Percentiles rank a stretch among this genome's conserved stretches.
Conservation (phyloP, 2,329 filamentous ascomycete genomes). For the Pseudogymnoascus sp. region DNA sequence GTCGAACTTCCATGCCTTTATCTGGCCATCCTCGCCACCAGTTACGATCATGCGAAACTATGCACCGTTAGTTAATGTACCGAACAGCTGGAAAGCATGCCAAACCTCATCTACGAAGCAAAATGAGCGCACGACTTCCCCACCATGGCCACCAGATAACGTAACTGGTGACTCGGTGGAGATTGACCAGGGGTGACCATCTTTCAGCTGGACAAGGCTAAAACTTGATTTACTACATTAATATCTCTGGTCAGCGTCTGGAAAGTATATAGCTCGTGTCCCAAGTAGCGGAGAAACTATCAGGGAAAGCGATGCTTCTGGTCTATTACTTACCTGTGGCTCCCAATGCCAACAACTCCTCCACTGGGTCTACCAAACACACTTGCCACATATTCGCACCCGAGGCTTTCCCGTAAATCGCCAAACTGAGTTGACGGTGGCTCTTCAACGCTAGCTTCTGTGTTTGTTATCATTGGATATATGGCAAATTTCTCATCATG, state of each 20-base stretch:
- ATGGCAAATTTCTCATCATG: constrained; percentile 73
- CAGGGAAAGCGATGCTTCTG: constrained; percentile 14
- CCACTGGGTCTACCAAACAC: constrained; percentile 54
- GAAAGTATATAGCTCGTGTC: constrained; percentile 19
- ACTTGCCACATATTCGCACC: constrained; percentile 68
- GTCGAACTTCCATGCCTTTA: constrained; percentile 31
- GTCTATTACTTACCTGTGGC: constrained; percentile 50
- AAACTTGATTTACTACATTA: constrained; percentile 46
- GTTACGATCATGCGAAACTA: constrained; percentile 27
- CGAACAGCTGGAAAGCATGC: constrained; percentile 16
- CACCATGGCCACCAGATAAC: constrained; percentile 55
- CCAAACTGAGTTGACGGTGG: constrained; percentile 51
- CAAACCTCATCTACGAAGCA: constrained; percentile 53
- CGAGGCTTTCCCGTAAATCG: constrained; percentile 58
- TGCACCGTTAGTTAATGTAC: constrained; percentile 21
- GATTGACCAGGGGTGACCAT: constrained; percentile 44
- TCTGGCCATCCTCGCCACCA: constrained; percentile 34
- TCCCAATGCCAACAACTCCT: constrained; percentile 57
- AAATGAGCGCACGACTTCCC: constrained; percentile 57
- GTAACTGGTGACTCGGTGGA: constrained; percentile 49
- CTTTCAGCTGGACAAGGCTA: constrained; percentile 51
- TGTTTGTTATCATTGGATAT: constrained; percentile 60
- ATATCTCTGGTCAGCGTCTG: constrained; percentile 12
- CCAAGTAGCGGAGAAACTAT: constrained; percentile 23
- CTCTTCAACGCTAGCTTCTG: constrained; percentile 49